A percentile compares a stretch with the other conserved stretches of the same genome.
Evolutionary conservation across 352 stramenopile genomes (phyloP).

Genomic region (Phytophthora foliorum): DNA sequence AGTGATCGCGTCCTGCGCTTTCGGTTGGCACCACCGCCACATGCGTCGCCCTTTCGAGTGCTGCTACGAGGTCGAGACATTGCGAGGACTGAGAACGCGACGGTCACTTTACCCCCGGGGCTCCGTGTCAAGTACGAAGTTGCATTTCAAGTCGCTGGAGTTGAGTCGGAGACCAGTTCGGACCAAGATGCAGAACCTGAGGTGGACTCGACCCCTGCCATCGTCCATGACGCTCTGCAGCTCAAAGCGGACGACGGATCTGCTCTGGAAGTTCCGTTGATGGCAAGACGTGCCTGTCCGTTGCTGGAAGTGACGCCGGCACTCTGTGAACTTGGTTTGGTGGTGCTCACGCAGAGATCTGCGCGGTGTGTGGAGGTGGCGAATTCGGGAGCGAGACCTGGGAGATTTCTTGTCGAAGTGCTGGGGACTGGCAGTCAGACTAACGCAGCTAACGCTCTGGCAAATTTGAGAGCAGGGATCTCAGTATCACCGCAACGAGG

Average conservation of each 20-base stretch:
- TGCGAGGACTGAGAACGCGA: constrained; percentile 72
- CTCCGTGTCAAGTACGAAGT: constrained; percentile 75
- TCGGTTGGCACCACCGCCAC: constrained; percentile 57
- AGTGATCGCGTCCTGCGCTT: constrained; percentile 73
- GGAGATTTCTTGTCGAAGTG: constrained; percentile 64
- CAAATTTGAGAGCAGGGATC: constrained; percentile 19
- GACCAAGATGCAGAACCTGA: constrained; percentile 14
- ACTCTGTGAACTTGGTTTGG: constrained; percentile 71
- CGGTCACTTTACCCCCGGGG: constrained; percentile 66
- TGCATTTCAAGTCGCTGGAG: constrained; percentile 47
- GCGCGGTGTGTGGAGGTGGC: constrained; percentile 61
- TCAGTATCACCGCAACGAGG: constrained; percentile 47
- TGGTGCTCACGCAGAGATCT: constrained; percentile 69
- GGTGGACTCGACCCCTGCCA: constrained; percentile 20
- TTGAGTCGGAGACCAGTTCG: constrained; percentile 11
- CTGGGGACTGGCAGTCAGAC: constrained; percentile 28
- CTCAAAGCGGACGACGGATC: constrained; percentile 71
- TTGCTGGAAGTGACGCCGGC: constrained; percentile 62
- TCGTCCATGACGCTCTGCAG: constrained; percentile 72
- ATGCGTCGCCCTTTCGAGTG: constrained; percentile 68
- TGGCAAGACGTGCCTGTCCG: constrained; percentile 63
- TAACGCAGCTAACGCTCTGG: not conserved
- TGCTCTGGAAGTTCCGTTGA: constrained; percentile 65
- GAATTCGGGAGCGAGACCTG: constrained; percentile 56
- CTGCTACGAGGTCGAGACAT: constrained; percentile 67